phyloP scores from a whole-genome alignment of 2,329 filamentous ascomycete genomes.

The Calycina herbarum region DNA sequence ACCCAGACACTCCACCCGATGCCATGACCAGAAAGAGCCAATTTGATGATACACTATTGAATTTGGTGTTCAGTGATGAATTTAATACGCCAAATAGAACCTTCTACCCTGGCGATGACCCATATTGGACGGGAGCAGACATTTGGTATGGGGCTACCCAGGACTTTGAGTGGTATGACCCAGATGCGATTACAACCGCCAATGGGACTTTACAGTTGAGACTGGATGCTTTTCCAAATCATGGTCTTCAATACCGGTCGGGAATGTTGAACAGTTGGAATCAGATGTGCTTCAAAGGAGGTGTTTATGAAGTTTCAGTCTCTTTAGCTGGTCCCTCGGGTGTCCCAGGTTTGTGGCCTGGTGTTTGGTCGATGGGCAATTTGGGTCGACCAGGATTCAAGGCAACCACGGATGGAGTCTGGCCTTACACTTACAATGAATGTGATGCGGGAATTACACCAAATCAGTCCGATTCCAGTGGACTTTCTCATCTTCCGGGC shows the following conservation, averaged over 20 bases:
- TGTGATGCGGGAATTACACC: conserved; percentile 67
- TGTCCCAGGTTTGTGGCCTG: conserved; percentile 52
- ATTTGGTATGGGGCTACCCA: conserved; percentile 56
- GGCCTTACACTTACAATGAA: conserved; percentile 54
- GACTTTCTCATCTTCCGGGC: conserved; percentile 64
- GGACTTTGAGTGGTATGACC: conserved; percentile 42
- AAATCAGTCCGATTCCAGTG: conserved; percentile 67
- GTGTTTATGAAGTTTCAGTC: conserved; percentile 52
- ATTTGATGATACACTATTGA: conserved; percentile 46
- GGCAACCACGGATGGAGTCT: conserved; percentile 53
- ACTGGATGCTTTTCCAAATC: conserved; percentile 47
- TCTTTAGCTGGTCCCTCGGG: conserved; percentile 52
- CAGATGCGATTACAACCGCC: conserved; percentile 50
- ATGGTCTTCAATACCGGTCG: conserved; percentile 47
- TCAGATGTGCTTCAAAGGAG: conserved; percentile 55
- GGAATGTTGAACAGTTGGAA: conserved; percentile 56
- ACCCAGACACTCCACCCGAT: conserved; percentile 50
- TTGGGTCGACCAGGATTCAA: conserved; percentile 53
- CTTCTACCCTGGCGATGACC: conserved; percentile 58
- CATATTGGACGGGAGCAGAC: conserved; percentile 53
- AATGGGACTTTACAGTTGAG: conserved; percentile 47
- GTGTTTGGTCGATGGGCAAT: conserved; percentile 56
- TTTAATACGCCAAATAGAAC: conserved; percentile 53
- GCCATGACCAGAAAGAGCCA: conserved; percentile 46
- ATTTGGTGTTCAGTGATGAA: conserved; percentile 57